Evolutionary conservation across 352 stramenopile species (phyloP).

Genomic region (Pythium folliculosum): DNA sequence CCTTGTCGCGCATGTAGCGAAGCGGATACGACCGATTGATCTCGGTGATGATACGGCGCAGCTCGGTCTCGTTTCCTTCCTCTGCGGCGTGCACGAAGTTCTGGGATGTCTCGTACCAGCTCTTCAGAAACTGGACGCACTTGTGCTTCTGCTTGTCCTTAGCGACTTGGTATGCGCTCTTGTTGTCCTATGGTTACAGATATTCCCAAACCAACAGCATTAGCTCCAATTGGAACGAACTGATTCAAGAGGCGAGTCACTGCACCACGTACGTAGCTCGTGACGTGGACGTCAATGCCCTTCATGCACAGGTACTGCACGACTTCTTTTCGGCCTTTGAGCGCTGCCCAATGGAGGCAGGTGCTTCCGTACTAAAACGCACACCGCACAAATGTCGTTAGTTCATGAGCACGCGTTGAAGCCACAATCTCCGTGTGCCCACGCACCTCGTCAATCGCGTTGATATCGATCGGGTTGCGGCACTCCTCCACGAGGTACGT

Average conservation of each 20-base stretch:
- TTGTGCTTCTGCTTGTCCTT: slow-evolving; percentile 90
- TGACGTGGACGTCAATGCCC: slow-evolving; percentile 88
- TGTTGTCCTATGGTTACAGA: slow-evolving; percentile 74
- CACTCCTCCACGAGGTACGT: slow-evolving; percentile 83
- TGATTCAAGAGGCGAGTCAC: background rate
- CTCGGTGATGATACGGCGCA: slow-evolving; percentile 75
- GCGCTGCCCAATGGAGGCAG: slow-evolving; percentile 84
- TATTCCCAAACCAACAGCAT: background rate
- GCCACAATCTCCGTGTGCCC: background rate
- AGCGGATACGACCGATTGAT: slow-evolving; percentile 80
- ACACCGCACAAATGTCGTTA: background rate
- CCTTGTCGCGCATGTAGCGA: slow-evolving; percentile 84
- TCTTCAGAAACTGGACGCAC: slow-evolving; percentile 86
- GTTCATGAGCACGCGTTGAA: background rate
- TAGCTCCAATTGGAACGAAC: background rate
- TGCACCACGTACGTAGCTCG: slow-evolving; percentile 74
- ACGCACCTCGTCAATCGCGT: slow-evolving; percentile 80
- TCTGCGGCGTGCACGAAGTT: slow-evolving; percentile 85
- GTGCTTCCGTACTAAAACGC: slow-evolving; percentile 72
- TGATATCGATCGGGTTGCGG: slow-evolving; percentile 81
- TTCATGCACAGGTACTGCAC: slow-evolving; percentile 89
- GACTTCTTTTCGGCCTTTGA: slow-evolving; percentile 84
- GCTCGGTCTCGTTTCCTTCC: slow-evolving; percentile 79
- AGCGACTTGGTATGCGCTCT: slow-evolving; percentile 85
- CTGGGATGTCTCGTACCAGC: slow-evolving; percentile 86